A percentile compares a stretch with the other conserved stretches of the same genome.
Evolutionary conservation across 1,284 basidiomycete species (phyloP).

Genomic region (Irpex sp.): DNA sequence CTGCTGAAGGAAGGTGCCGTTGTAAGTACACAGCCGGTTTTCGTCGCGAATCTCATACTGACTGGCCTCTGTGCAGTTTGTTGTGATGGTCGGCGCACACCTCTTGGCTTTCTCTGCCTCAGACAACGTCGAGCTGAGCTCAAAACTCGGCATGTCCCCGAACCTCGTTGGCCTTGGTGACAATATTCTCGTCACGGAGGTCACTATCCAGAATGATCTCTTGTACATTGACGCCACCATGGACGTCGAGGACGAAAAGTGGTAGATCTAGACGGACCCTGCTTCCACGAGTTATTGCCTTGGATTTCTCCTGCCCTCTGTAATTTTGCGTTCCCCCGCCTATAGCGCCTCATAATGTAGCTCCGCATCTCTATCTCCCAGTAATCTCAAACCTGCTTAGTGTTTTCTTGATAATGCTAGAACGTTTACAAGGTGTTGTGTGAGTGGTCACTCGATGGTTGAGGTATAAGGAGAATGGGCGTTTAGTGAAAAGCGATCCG

Average conservation of each 20-base stretch:
- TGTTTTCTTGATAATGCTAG: too few relatives aligned
- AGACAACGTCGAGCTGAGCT: slow-evolving; percentile 15
- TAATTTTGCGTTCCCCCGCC: neutral
- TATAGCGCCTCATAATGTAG: neutral
- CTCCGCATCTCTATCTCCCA: neutral
- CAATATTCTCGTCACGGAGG: slow-evolving; percentile 20
- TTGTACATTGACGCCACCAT: slow-evolving; percentile 21
- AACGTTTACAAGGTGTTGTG: too few relatives aligned
- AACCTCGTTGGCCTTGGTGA: slow-evolving; percentile 17
- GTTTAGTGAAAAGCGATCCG: neutral
- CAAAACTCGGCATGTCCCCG: slow-evolving; percentile 17
- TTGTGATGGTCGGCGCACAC: slow-evolving; percentile 21
- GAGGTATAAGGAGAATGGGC: too few relatives aligned
- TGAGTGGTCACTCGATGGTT: too few relatives aligned
- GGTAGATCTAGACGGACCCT: slow-evolving; percentile 16
- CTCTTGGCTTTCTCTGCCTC: slow-evolving; percentile 21
- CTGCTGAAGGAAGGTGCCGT: slow-evolving; percentile 18
- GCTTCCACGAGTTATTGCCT: neutral
- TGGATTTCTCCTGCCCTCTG: neutral
- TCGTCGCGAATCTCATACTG: neutral
- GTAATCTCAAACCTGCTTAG: neutral
- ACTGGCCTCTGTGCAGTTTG: slow-evolving; percentile 15
- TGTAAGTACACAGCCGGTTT: slow-evolving; percentile 12
- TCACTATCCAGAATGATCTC: slow-evolving; percentile 19
- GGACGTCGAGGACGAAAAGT: slow-evolving; percentile 19